Base-by-base conservation (phyloP, 1,284 basidiomycete genomes). In the Anthracocystis panici-leucophaei region DNA sequence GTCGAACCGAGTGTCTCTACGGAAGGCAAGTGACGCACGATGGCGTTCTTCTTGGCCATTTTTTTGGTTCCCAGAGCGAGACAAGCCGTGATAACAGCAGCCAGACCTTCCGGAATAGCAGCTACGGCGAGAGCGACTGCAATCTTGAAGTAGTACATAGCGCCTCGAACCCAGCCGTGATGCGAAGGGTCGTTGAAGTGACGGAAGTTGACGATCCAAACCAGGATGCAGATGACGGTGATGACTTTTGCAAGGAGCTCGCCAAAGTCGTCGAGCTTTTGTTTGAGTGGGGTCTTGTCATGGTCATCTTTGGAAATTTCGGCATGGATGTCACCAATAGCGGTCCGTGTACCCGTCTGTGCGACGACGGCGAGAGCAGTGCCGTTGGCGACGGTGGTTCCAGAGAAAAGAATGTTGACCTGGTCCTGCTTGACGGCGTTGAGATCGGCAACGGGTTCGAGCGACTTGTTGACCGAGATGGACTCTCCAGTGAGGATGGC, bases 101-200 rank as follows among this genome's bases (percentile, higher is more conserved):
- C 82, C 0, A 85, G 77, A 44, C 82, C 83, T 59, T 84, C 82
- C 18, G 83, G 83, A 21, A 85, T 85, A 18, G 82, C 83, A 42
- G 82, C 83, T 11, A 85, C 82, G n/a, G 82, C 82, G 16, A 85
- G 77, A 6, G 83, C 83, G 33, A 85, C 83, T 40, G 82, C 82
- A 57, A 85, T 85, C 67, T 85, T 85, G 65, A 84, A 84, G 68
- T 84, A 84, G 76, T 84, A 84, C 66, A 84, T 79, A 35, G 82
- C 82, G 51, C 82, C 82, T 38, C 79, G 72, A 48, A 85, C 62
- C 77, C 74, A 76, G 42, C 83, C 83, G 46, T 82, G 79, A 69
- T 85, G 83, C 11, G 72, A 73, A n/a, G 83, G 82, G 54, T 85
- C 83, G 65, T 61, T 77, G 52, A 85, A 85, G 61, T 85, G 78